A percentile compares a stretch with the other conserved stretches of the same genome.
phyloP scores from a whole-genome alignment of 352 stramenopile species.

The Globisporangium splendens region DNA sequence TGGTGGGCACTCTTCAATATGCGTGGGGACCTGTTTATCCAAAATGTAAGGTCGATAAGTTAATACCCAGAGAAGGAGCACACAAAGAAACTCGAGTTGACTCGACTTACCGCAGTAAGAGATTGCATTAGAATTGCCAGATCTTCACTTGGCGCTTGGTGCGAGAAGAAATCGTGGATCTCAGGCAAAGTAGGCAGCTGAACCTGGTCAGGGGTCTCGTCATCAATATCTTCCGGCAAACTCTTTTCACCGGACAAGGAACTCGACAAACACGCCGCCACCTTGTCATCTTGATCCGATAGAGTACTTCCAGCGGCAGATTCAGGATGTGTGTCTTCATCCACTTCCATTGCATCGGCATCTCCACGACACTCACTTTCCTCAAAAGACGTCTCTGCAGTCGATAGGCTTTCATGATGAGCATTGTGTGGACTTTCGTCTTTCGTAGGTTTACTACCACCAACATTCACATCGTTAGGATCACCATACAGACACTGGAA shows the following conservation, averaged over 20 bases:
- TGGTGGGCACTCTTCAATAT: conserved; percentile 11
- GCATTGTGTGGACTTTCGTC: not conserved
- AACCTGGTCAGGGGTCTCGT: not conserved
- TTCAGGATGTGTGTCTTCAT: conserved; percentile 1
- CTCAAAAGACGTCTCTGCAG: too few relatives aligned
- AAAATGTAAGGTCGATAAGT: not conserved
- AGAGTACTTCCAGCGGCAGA: not conserved
- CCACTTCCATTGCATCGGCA: conserved; percentile 1
- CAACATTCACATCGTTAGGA: not conserved
- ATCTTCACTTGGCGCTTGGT: conserved; percentile 3
- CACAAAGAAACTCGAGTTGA: not conserved
- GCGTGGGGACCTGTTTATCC: not conserved
- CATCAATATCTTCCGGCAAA: not conserved
- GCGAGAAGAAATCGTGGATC: conserved; percentile 15
- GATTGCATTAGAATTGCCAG: conserved; percentile 3
- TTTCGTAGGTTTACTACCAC: not conserved
- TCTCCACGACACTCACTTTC: not conserved
- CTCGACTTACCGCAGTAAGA: not conserved
- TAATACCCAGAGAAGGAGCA: conserved; percentile 12
- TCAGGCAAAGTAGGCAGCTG: conserved; percentile 7
- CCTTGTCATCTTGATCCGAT: not conserved
- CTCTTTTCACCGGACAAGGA: not conserved
- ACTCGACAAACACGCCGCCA: not conserved
- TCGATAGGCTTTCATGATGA: not conserved
- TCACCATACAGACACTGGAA: conserved; percentile 30